These are phyloP conservation scores for Chlamydomonas incerta DNA, from an alignment of 139 green algal species.

Conservation along the genomic window DNA sequence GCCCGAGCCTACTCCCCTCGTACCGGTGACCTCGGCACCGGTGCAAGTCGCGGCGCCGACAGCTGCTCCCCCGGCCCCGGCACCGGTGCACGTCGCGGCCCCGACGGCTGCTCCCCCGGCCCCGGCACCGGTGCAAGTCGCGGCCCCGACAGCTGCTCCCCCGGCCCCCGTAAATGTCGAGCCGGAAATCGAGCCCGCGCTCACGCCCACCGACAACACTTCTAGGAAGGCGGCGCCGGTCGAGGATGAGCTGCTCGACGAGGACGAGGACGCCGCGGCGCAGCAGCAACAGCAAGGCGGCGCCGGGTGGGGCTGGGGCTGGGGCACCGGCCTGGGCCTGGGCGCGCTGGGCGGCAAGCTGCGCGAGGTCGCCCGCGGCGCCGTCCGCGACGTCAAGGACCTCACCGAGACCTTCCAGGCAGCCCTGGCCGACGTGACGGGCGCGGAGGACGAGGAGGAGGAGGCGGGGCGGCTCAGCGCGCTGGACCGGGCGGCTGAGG, in stretches of 20 bases:
- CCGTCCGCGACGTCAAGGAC: slow-evolving; percentile 53
- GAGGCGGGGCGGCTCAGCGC: slow-evolving; percentile 40
- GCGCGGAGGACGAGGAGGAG: slow-evolving; percentile 42
- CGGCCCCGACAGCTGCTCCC: too few species aligned
- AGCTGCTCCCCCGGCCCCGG: too few species aligned
- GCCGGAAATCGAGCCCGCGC: too few species aligned
- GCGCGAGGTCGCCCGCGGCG: slow-evolving; percentile 39
- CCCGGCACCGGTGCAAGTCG: too few species aligned
- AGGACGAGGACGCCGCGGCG: neutral
- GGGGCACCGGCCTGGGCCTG: slow-evolving; percentile 47
- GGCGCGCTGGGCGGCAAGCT: slow-evolving; percentile 38
- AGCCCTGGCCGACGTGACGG: slow-evolving; percentile 19
- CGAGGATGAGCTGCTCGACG: neutral
- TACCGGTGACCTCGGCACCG: too few species aligned
- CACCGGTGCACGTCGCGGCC: neutral
- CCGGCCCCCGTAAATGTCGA: too few species aligned
- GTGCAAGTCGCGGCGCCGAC: too few species aligned
- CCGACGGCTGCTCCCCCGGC: too few species aligned
- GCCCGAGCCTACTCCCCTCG: too few species aligned
- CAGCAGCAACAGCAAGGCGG: neutral
- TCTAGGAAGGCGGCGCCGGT: neutral
- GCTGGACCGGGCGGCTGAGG: neutral
- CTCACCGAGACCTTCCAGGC: slow-evolving; percentile 54
- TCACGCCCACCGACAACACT: too few species aligned
- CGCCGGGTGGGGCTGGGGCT: slow-evolving; percentile 14